phyloP scores from a whole-genome alignment of 257 asterid genomes.

The Misopates orontium region DNA sequence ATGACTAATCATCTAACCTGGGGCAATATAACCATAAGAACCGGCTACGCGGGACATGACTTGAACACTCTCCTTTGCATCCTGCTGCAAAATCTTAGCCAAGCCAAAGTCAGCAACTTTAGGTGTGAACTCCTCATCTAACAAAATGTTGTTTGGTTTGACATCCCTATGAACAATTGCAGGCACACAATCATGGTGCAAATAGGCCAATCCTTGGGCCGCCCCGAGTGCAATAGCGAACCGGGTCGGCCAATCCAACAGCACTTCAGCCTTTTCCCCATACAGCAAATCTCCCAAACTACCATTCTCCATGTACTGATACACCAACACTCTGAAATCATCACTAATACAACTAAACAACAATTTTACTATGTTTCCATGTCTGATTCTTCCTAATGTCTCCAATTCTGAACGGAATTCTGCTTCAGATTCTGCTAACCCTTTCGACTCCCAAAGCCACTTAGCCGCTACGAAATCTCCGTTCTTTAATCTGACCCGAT shows the following conservation, averaged over 20 bases:
- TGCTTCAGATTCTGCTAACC: slow-evolving; percentile 46
- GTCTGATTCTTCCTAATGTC: slow-evolving; percentile 55
- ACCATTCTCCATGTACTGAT: slow-evolving; percentile 66
- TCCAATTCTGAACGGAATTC: slow-evolving; percentile 57
- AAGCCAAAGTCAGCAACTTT: slow-evolving; percentile 75
- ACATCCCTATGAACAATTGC: slow-evolving; percentile 34
- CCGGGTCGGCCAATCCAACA: slow-evolving; percentile 76
- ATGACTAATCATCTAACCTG: slow-evolving; percentile 53
- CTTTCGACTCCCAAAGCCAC: slow-evolving; percentile 66
- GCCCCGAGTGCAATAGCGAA: slow-evolving; percentile 64
- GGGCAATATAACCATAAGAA: slow-evolving; percentile 86
- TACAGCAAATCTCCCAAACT: slow-evolving; percentile 68
- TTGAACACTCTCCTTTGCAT: slow-evolving; percentile 40
- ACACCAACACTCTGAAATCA: slow-evolving; percentile 62
- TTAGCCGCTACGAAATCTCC: slow-evolving; percentile 83
- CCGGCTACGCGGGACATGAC: slow-evolving; percentile 75
- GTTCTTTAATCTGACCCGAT: slow-evolving; percentile 52
- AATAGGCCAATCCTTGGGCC: slow-evolving; percentile 84
- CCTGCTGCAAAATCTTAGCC: slow-evolving; percentile 54
- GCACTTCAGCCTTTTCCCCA: slow-evolving; percentile 58
- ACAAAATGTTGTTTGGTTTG: slow-evolving; percentile 34
- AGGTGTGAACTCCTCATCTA: slow-evolving; percentile 34
- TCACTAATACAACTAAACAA: slow-evolving; percentile 63
- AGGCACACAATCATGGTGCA: slow-evolving; percentile 64
- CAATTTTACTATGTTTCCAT: slow-evolving; percentile 69